Conservation (phyloP, 116 monocot genomes). For the Trichopus zeylanicus region DNA sequence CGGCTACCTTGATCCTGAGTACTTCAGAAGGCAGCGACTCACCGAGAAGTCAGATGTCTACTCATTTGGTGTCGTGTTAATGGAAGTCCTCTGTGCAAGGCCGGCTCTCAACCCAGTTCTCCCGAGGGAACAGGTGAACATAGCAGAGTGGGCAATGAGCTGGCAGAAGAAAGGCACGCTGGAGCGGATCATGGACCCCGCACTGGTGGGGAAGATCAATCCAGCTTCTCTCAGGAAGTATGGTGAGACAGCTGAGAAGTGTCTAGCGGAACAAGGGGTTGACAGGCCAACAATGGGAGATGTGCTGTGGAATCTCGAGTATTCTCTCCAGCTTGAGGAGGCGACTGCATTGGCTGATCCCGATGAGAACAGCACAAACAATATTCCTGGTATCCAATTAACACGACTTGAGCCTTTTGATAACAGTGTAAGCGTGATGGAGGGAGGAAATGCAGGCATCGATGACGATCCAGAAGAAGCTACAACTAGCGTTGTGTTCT, state of each 20-base stretch:
- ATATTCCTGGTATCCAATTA: constrained; percentile 38
- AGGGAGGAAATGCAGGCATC: constrained; percentile 16
- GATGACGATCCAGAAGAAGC: constrained; percentile 38
- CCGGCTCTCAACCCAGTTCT: constrained; percentile 44
- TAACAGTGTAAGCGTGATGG: constrained; percentile 27
- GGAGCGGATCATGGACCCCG: constrained; percentile 33
- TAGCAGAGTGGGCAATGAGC: constrained; percentile 51
- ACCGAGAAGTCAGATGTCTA: constrained; percentile 60
- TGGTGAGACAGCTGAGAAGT: constrained; percentile 49
- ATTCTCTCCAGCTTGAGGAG: constrained; percentile 54
- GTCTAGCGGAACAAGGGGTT: constrained; percentile 43
- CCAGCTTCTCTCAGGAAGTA: constrained; percentile 45
- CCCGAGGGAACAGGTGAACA: constrained; percentile 51
- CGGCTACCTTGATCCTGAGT: constrained; percentile 61
- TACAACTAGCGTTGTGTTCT: constrained; percentile 64
- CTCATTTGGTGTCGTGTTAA: constrained; percentile 47
- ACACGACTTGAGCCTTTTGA: constrained; percentile 26
- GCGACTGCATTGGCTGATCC: constrained; percentile 41
- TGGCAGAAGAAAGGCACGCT: constrained; percentile 57
- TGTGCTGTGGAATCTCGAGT: constrained; percentile 59
- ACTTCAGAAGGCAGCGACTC: constrained; percentile 52
- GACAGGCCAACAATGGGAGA: constrained; percentile 56
- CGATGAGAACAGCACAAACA: constrained; percentile 69
- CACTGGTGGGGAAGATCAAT: constrained; percentile 34
- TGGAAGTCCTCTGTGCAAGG: constrained; percentile 56